Base-by-base conservation (phyloP, 768 basidiomycete species). In the Boletus subcaerulescens region DNA sequence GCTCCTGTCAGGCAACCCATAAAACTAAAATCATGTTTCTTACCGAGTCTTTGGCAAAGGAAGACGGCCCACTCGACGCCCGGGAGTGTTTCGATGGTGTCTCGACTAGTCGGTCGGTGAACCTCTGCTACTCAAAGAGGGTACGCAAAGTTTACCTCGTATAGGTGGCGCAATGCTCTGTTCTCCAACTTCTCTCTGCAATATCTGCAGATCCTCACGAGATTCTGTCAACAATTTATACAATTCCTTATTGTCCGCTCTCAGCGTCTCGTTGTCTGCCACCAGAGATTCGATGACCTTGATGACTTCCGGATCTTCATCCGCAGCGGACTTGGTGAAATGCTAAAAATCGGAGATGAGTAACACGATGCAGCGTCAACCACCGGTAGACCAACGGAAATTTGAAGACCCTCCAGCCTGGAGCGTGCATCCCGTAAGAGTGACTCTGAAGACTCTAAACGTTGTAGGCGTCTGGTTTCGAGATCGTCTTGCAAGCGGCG, bases 221-320 rank as follows among this genome's bases (percentile, higher is more conserved):
- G 89, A 79, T 47, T 92, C 89, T 3, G 80, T 71, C 8, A 98
- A 75, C 10, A 93, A 70, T 45, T 79, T 80, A 54, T 89, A 87
- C 45, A 96, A 71, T 64, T 96, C 91, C 8, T 81, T 78, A 55
- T 90, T 92, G 63, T 93, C 91, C 18, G 82, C 84, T 69, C 90
- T 91, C 49, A 95, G 73, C 24, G 78, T 77, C 60, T 94, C 90
- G 62, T 93, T 96, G 62, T 91, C 90, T 33, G 85, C 82, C 9
- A 94, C 92, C 31, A 96, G 76, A n/a, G 86, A 84, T 66, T 93
- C 91, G 14, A 97, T 73, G 13, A 93, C 84, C 50, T 77, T 74
- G 33, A 78, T 83, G 17, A 91, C 72, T 62, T 89, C 87, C 15
- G 79, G 69, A 50, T 85, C 77, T 45, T 84, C 83, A 12, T 63